Conservation (phyloP, 805 yeast species). For the Spathaspora sp. region DNA sequence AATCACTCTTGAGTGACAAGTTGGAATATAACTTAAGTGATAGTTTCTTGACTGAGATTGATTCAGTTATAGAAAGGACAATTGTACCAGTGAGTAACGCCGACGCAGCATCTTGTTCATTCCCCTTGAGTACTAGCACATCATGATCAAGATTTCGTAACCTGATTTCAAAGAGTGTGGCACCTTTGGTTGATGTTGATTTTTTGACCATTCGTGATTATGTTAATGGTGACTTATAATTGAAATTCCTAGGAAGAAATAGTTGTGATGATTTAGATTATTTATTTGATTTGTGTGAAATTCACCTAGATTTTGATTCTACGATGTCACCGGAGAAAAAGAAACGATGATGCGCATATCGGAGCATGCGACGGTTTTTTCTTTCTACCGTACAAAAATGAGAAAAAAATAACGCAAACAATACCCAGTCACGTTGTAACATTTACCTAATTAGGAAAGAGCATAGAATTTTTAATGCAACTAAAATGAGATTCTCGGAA, state of each 20-base stretch:
- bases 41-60: slow-evolving; percentile 63
- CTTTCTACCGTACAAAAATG: not conserved
- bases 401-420: not conserved
- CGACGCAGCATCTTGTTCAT: slow-evolving; percentile 73
- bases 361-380: not conserved
- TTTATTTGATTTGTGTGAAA: too few relatives aligned
- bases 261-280: not conserved
- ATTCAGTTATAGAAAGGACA: slow-evolving; percentile 71
- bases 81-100: slow-evolving; percentile 74
- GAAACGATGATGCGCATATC: not conserved
- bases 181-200: slow-evolving; percentile 16
- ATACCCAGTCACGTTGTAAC: not conserved
- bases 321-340: not conserved
- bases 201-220: not conserved
- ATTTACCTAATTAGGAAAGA: not conserved
- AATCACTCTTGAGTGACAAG: slow-evolving; percentile 56
- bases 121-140: slow-evolving; percentile 77
- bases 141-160: slow-evolving; percentile 69
- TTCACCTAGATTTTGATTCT: not conserved
- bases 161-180: slow-evolving; percentile 46
- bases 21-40: slow-evolving; percentile 65
- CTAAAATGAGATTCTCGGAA: not conserved
- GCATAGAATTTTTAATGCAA: not conserved
- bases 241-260: not conserved
- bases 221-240: not conserved